Conservation (phyloP, 805 yeast genomes). For the Blastobotrys muscicola region DNA sequence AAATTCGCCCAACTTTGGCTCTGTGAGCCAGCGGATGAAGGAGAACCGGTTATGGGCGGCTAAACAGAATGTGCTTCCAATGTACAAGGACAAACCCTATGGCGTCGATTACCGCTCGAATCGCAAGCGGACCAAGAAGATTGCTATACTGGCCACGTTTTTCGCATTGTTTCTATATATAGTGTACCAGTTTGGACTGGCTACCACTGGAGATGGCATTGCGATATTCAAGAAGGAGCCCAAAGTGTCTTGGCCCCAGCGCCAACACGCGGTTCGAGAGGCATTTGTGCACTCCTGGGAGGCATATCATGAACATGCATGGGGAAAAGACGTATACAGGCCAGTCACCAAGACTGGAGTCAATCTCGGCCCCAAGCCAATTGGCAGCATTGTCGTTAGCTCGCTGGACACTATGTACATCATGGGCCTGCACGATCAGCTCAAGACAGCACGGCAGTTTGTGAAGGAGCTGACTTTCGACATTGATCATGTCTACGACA, state of each 20-base stretch:
- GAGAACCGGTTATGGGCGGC: constrained; percentile 2
- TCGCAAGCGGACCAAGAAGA: constrained; percentile 19
- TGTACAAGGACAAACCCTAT: constrained; percentile 46
- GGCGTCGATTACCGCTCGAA: constrained; percentile 6
- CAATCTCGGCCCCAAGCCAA: constrained; percentile 71
- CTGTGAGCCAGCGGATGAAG: neutral
- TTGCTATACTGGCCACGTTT: constrained; percentile 38
- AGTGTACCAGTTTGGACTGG: constrained; percentile 27
- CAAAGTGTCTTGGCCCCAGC: constrained; percentile 34
- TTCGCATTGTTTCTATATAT: constrained; percentile 34
- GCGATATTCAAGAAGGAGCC: constrained; percentile 2
- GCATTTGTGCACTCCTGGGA: constrained; percentile 71
- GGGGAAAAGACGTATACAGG: constrained; percentile 74
- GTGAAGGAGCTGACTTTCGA: constrained; percentile 61
- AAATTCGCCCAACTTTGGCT: constrained; percentile 2
- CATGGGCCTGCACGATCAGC: constrained; percentile 59
- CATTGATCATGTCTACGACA: constrained; percentile 65
- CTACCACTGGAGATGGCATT: neutral
- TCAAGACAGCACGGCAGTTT: constrained; percentile 62
- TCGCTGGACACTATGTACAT: constrained; percentile 71
- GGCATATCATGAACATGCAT: constrained; percentile 63
- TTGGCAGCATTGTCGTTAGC: constrained; percentile 93
- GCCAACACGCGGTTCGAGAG: constrained; percentile 50
- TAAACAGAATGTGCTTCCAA: constrained; percentile 29
- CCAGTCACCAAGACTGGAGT: constrained; percentile 56